These are phyloP conservation scores for Leccinum subspadiceum DNA, from an alignment of 1,284 basidiomycete genomes.

Conservation along the genomic window DNA sequence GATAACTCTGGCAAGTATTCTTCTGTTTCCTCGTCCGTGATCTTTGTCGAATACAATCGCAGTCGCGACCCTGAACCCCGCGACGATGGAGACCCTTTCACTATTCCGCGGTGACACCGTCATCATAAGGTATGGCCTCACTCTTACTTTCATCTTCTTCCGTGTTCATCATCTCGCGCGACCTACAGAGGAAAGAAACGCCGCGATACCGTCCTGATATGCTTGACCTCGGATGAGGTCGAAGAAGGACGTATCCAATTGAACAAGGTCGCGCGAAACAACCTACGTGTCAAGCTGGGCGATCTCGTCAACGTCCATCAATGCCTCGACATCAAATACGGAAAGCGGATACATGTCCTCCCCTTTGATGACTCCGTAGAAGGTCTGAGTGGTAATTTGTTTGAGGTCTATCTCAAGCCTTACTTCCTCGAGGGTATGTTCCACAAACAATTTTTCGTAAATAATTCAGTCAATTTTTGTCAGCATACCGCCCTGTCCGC, in stretches of 20 bases:
- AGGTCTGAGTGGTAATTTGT: constrained; percentile 96
- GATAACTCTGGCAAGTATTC: constrained; percentile 80
- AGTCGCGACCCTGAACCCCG: constrained; percentile 94
- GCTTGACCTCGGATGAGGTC: constrained; percentile 91
- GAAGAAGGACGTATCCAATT: constrained; percentile 98
- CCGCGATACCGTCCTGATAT: constrained; percentile 94
- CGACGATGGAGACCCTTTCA: constrained; percentile 93
- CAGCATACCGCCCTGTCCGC: constrained; percentile 90
- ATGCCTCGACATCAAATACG: constrained; percentile 98
- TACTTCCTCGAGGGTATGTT: constrained; percentile 94
- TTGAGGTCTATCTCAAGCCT: constrained; percentile 98
- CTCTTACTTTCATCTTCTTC: not conserved
- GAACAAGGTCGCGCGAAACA: constrained; percentile 99
- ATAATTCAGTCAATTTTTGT: constrained; percentile 11
- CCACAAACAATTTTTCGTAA: not conserved
- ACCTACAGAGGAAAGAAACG: constrained; percentile 85
- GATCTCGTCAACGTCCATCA: constrained; percentile 95
- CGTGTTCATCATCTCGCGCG: constrained; percentile 10
- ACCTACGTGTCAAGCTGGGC: constrained; percentile 95
- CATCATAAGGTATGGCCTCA: constrained; percentile 72
- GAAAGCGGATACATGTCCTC: constrained; percentile 95
- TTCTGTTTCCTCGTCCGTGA: not conserved
- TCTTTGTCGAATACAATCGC: constrained; percentile 11
- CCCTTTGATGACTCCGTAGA: constrained; percentile 99
- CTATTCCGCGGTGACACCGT: constrained; percentile 96